Conservation (phyloP, 2,329 filamentous ascomycete species). For the Penicillium verrucosum region DNA sequence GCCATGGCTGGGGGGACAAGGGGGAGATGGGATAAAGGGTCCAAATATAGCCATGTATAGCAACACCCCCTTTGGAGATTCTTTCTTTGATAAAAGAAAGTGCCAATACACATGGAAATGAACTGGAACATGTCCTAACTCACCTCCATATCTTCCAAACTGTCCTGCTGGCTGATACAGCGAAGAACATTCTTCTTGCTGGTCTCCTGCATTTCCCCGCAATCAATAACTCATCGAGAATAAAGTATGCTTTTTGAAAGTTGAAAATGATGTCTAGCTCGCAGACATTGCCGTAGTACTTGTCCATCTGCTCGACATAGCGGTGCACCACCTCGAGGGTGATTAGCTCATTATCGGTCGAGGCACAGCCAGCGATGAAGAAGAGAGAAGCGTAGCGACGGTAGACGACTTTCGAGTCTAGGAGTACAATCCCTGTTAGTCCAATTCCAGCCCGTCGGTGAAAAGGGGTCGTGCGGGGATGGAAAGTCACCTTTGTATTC, state of each 20-base stretch:
- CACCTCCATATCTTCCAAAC: constrained; percentile 98
- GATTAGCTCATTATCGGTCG: constrained; percentile 97
- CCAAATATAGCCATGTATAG: background rate
- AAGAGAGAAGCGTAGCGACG: constrained; percentile 97
- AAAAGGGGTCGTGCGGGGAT: constrained; percentile 4
- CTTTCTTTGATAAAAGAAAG: background rate
- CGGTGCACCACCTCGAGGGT: constrained; percentile 98
- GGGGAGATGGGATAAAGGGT: background rate
- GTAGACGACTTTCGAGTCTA: constrained; percentile 98
- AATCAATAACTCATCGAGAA: constrained; percentile 90
- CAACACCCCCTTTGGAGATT: background rate
- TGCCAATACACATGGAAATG: background rate
- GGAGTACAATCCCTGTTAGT: background rate
- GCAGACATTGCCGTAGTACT: constrained; percentile 99
- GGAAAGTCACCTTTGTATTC: constrained; percentile 83
- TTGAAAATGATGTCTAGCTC: constrained; percentile 99
- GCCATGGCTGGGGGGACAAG: background rate
- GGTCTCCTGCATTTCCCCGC: constrained; percentile 96
- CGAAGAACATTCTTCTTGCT: constrained; percentile 98
- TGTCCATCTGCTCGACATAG: constrained; percentile 99
- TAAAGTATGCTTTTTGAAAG: constrained; percentile 99
- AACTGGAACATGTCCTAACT: constrained; percentile 44
- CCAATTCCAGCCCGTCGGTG: background rate
- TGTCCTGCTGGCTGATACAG: constrained; percentile 96
- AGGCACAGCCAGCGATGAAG: constrained; percentile 96